Percentiles rank a stretch among this genome's conserved stretches.
Evolutionary conservation across 2,329 filamentous ascomycete species (phyloP).

Genomic region (Alternaria triticimaculans): DNA sequence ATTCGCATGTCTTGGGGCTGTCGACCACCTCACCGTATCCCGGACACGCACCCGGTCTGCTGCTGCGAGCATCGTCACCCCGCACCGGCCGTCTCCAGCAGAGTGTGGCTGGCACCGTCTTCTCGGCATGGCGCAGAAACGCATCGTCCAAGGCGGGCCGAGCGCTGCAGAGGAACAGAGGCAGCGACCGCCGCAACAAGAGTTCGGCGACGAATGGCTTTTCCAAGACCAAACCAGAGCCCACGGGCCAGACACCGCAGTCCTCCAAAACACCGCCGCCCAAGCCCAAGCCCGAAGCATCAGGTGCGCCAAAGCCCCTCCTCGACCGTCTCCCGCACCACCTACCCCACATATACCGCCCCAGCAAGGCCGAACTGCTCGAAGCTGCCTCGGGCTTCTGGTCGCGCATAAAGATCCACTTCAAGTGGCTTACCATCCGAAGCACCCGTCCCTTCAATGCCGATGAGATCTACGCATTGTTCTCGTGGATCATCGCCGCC

Average conservation of each 20-base stretch:
- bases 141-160: conserved; percentile 33
- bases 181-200: conserved; percentile 43
- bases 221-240: conserved; percentile 26
- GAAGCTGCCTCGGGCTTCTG: conserved; percentile 92
- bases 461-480: conserved; percentile 94
- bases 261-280: conserved; percentile 25
- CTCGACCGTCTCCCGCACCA: conserved; percentile 62
- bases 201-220: conserved; percentile 44
- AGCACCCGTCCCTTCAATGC: conserved; percentile 93
- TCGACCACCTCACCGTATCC: conserved; percentile 18
- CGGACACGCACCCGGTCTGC: conserved; percentile 15
- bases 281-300: conserved; percentile 29
- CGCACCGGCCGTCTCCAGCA: conserved; percentile 16
- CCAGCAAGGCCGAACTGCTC: conserved; percentile 91
- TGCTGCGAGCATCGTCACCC: conserved; percentile 11
- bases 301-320: conserved; percentile 52
- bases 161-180: conserved; percentile 17
- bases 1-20: conserved; percentile 4
- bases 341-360: conserved; percentile 76
- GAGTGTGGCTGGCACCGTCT: conserved; percentile 33
- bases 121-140: conserved; percentile 39
- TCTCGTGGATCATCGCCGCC: conserved; percentile 92
- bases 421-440: conserved; percentile 97
- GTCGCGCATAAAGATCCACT: conserved; percentile 85
- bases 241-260: conserved; percentile 28